Evolutionary conservation across 306 rosid species (phyloP).

Genomic region (barrel medic (Medicago truncatula)): MtrunA17r5.0-ANR NC_053048.1:46113001-46113500

Average conservation of each 20-base stretch:
- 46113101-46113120: not conserved
- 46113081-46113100: not conserved
- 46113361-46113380: not conserved
- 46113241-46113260: not conserved
- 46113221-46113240: not conserved
- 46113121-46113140: not conserved
- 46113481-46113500: not conserved
- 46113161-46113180: not conserved
- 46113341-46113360: not conserved
- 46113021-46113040: slow-evolving; percentile 2
- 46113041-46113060: not conserved
- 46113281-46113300: not conserved
- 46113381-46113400: not conserved
- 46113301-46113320: not conserved
- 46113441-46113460: not conserved
- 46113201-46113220: not conserved
- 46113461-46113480: not conserved
- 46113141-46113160: not conserved
- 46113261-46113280: not conserved
- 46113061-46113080: not conserved
- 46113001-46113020: slow-evolving; percentile 5
- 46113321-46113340: not conserved
- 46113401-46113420: not conserved
- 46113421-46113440: not conserved
- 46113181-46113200: not conserved